Percentiles rank a stretch among this genome's conserved stretches.
These are phyloP conservation scores for Juglanconis juglandina DNA, from an alignment of 2,329 filamentous ascomycete species.

Conservation along the genomic window DNA sequence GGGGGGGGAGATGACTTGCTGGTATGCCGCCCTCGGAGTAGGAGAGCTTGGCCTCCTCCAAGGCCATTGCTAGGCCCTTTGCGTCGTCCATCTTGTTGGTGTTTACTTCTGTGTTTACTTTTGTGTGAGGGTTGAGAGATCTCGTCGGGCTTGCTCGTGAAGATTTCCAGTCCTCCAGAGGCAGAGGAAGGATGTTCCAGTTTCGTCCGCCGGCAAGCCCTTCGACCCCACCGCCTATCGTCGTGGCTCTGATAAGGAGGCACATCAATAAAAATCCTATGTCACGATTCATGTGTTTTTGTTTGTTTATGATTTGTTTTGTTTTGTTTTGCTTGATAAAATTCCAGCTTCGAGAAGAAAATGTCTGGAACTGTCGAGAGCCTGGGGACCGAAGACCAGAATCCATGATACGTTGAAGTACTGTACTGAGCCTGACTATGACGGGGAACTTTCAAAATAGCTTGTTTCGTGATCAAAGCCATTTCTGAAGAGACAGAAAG, in stretches of 20 bases:
- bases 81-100: slow-evolving; percentile 36
- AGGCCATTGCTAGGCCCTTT: slow-evolving; percentile 41
- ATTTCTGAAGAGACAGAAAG: too few species aligned
- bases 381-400: too few species aligned
- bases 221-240: slow-evolving; percentile 1
- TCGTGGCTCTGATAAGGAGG: neutral
- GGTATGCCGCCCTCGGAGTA: slow-evolving; percentile 48
- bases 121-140: neutral
- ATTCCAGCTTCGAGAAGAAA: too few species aligned
- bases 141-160: too few species aligned
- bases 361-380: too few species aligned
- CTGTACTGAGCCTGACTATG: too few species aligned
- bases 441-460: too few species aligned
- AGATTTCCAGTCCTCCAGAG: neutral
- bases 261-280: neutral
- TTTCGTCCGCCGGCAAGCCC: neutral
- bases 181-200: neutral
- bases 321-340: too few species aligned
- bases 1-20: slow-evolving; percentile 27
- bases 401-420: too few species aligned
- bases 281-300: neutral
- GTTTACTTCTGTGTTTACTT: neutral
- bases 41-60: slow-evolving; percentile 43
- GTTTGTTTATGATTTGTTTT: neutral
- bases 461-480: too few species aligned